Evolutionary conservation across 2,329 filamentous ascomycete species (phyloP), one percentile per base, ranked within the genome.

Genomic region (Claviceps digitariae): DNA sequence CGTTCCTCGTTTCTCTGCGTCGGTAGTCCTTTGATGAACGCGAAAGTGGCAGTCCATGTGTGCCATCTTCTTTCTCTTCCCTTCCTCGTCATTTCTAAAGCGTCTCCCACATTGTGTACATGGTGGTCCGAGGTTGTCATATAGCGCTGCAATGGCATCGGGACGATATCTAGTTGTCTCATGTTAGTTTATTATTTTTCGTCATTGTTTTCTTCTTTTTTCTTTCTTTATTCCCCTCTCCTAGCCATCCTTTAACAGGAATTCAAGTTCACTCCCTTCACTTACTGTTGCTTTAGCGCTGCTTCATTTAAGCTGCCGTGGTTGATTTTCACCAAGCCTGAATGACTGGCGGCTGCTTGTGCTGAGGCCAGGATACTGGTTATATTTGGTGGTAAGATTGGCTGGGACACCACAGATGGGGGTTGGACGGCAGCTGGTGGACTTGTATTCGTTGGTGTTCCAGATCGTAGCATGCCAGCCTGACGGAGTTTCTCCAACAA

Each of bases 1-100:
- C 61, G 94, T 87, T 34, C 87, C 90, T 56, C 88, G 81, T 66
- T 88, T 91, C 63, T 88, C 83, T 15, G 87, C 84, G 60, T 97
- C 91, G 2, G 83, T 83, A 69, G 94, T 88, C 47, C 90, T 84
- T 63, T 90, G 86, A 63, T 96, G 91, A 25, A 91, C 90, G 54
- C 86, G 84, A 72, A 98, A 98, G 69, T 98, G 93, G 93, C 93
- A 98, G 69, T 98, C 93, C 75, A 98, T 84, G 66, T 98, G 93
- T 3, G 85, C 82, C 25, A 84, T 87, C 72, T 97, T 97, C 73
- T 86, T 87, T 64, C 84, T 83, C 62, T 82, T 86, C 13, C 91
- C 91, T 58, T 87, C 82, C 13, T 83, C 81, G 49, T 87, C 87
- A 4, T 80, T 79, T 52, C 78, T 78, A 67, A 98, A 98, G 2